A percentile compares a stretch with the other conserved stretches of the same genome.
phyloP scores from a whole-genome alignment of 139 green algal genomes.

The Eudorina sp. region DNA sequence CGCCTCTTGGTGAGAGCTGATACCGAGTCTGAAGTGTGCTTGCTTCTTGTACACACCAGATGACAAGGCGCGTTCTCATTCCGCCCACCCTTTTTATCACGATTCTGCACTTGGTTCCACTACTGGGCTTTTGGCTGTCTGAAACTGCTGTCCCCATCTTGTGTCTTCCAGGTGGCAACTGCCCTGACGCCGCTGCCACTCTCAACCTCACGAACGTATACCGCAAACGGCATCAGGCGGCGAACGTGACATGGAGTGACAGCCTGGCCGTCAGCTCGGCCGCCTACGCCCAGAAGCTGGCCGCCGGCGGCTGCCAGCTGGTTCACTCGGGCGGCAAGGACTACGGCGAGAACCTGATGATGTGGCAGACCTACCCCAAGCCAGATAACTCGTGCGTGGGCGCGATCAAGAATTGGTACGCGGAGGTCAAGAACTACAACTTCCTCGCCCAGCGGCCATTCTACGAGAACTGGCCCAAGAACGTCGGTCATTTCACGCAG shows the following conservation, averaged over 20 bases:
- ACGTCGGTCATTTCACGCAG: background rate
- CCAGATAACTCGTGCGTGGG: background rate
- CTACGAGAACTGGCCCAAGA: background rate
- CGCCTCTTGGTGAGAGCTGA: no score
- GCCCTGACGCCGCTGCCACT: background rate
- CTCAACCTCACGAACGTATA: background rate
- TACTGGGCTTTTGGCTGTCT: no score
- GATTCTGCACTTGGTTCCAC: no score
- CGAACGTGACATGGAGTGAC: background rate
- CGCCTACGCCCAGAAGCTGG: background rate
- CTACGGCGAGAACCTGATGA: constrained; percentile 18
- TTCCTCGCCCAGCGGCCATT: background rate
- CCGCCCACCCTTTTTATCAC: no score
- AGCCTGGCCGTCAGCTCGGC: background rate
- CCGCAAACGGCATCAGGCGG: background rate
- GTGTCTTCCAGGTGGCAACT: constrained; percentile 10
- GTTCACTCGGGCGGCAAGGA: background rate
- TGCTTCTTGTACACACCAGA: no score
- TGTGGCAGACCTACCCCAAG: background rate
- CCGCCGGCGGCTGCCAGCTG: background rate
- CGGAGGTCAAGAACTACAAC: background rate
- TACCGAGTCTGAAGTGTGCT: no score
- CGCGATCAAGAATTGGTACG: background rate
- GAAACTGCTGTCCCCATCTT: no score
- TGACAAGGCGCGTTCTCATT: no score